These are phyloP conservation scores for Acacia melanoxylon DNA, from an alignment of 306 rosid species.

Conservation along the genomic window DNA sequence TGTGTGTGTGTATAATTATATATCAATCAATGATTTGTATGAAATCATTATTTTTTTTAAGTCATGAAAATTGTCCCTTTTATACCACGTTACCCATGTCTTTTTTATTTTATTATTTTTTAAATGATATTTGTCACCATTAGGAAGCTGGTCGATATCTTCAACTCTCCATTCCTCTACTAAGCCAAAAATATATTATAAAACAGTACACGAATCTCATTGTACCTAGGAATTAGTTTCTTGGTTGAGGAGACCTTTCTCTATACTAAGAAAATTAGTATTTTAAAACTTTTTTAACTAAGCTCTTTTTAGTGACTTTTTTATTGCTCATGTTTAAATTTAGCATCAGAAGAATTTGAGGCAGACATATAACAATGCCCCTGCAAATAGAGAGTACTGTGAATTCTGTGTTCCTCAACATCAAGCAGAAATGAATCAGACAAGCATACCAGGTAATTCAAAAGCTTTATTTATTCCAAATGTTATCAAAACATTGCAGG, in stretches of 20 bases:
- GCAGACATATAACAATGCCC: not conserved
- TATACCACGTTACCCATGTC: not conserved
- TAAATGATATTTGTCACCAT: not conserved
- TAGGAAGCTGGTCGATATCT: not conserved
- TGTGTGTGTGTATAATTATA: too few relatives aligned
- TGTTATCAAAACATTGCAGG: not conserved
- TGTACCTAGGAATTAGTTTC: not conserved
- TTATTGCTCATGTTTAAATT: not conserved
- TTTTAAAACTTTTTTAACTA: not conserved
- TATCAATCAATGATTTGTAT: too few relatives aligned
- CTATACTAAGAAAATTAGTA: not conserved
- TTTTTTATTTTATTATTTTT: too few relatives aligned
- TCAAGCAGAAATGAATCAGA: slow-evolving; percentile 25
- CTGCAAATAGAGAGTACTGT: slow-evolving; percentile 6
- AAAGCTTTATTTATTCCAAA: not conserved
- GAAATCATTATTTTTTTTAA: not conserved
- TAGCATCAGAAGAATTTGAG: not conserved
- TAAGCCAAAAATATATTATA: not conserved
- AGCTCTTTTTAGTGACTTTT: not conserved
- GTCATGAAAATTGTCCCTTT: not conserved
- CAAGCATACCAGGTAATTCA: slow-evolving; percentile 15
- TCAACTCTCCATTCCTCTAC: not conserved
- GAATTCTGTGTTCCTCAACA: slow-evolving; percentile 12
- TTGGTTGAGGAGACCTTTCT: not conserved
- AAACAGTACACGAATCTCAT: not conserved